Evolutionary conservation across 1,284 basidiomycete species (phyloP), one percentile per base, ranked within the genome.

Genomic region (Clitocybe nebularis): DNA sequence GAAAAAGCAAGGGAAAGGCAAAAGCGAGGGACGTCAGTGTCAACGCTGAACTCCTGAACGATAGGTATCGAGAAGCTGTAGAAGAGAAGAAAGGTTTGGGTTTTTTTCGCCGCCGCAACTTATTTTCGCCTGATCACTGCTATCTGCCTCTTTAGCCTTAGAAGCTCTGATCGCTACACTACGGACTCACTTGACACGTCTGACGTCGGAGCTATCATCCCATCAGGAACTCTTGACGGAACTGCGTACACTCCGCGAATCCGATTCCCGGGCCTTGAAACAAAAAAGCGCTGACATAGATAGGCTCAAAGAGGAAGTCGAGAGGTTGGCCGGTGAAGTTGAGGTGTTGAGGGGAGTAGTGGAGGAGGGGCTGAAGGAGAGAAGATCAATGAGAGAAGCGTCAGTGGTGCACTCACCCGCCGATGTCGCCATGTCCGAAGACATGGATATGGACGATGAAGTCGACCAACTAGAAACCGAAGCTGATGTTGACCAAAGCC

Each of bases 11-110:
- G 38, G 66, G 65, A 26, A 64, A 67, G 55, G 57, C 55, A 28
- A 58, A 60, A 24, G 68, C 74, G 29, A 57, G 64, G 47, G 63
- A 62, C 29, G 32, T 48, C 10, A 53, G 46, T 45, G 37, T 53
- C 49, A 64, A 53, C 30, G 69, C 66, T 21, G 62, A 64, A 17
- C 54, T 67, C 3, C 14, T 17, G 43, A 62, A 66, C 28, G 66
- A 67, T 39, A 63, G 81, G 34, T 89, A 89, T 54, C 72, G 72
- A 40, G 82, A 88, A 51, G 84, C 78, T 4, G 81, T 91, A 0
- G 81, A 86, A 48, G 89, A 91, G 59, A 92, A 92, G 64, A 88
- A 88, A 70, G 86, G 90, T 90, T 34, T 19, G 58, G 55, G n/a
- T 23, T 24, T 30, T 24, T 32, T 16, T 47, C 30, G 22, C 41